Percentiles rank a stretch among this genome's conserved stretches.
Conservation (phyloP, 495 filamentous ascomycete genomes). For the Acidiella bohemica region DNA sequence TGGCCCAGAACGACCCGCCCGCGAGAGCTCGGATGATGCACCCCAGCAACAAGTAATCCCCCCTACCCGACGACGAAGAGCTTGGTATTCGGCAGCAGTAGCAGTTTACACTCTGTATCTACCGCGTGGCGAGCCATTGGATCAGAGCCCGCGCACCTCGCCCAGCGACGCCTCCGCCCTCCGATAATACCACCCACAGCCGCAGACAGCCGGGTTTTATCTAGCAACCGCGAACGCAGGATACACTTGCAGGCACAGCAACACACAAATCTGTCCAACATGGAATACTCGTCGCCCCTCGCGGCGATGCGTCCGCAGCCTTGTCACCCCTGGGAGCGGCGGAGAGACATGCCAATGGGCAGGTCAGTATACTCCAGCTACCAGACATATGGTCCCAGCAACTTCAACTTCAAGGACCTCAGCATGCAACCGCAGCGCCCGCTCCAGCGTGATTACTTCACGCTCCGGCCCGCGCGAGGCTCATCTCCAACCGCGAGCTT, state of each 20-base stretch:
- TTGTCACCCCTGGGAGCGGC: constrained; percentile 39
- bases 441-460: constrained; percentile 59
- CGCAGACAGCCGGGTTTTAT: background rate
- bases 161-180: background rate
- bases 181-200: constrained; percentile 3
- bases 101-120: constrained; percentile 12
- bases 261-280: constrained; percentile 25
- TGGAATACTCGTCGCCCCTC: constrained; percentile 89
- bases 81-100: constrained; percentile 3
- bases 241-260: constrained; percentile 5
- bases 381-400: constrained; percentile 45
- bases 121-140: constrained; percentile 10
- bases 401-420: constrained; percentile 60
- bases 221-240: background rate
- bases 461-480: constrained; percentile 55
- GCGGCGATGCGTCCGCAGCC: constrained; percentile 84
- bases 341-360: constrained; percentile 36
- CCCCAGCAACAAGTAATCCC: constrained; percentile 6
- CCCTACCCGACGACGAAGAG: constrained; percentile 1
- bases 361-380: constrained; percentile 10
- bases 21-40: constrained; percentile 3
- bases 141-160: constrained; percentile 5
- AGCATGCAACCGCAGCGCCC: constrained; percentile 42
- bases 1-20: background rate
- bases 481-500: constrained; percentile 84